These are phyloP conservation scores for Phytophthora cajani DNA, from an alignment of 352 stramenopile species.

Conservation along the genomic window DNA sequence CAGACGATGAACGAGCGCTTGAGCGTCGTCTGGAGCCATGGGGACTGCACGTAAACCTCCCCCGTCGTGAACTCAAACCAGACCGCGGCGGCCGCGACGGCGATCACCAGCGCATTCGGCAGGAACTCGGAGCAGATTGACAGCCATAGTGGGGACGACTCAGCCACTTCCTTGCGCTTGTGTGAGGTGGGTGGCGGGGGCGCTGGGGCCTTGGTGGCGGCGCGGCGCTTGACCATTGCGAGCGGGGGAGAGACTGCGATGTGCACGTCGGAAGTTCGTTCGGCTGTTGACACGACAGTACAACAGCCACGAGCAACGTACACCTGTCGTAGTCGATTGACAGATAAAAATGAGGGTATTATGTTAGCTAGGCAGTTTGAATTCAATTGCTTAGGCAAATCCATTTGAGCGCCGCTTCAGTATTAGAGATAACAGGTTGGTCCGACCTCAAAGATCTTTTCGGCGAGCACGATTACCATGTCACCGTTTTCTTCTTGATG, in stretches of 20 bases:
- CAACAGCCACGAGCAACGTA: neutral
- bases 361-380: conserved; percentile 6
- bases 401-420: conserved; percentile 13
- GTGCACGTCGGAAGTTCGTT: conserved; percentile 25
- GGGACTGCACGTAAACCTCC: conserved; percentile 53
- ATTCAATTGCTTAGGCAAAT: no score
- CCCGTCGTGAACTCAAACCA: conserved; percentile 65
- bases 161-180: conserved; percentile 5
- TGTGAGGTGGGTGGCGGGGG: neutral
- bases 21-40: conserved; percentile 48
- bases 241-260: conserved; percentile 18
- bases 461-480: conserved; percentile 29
- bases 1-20: conserved; percentile 70
- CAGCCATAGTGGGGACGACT: conserved; percentile 18
- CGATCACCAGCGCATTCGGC: conserved; percentile 48
- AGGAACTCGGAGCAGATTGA: conserved; percentile 38
- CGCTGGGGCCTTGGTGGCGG: conserved; percentile 3
- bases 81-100: conserved; percentile 48
- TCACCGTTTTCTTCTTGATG: conserved; percentile 52
- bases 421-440: conserved; percentile 17
- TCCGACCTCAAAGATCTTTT: neutral
- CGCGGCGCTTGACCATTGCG: conserved; percentile 25
- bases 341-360: neutral
- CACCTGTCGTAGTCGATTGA: neutral
- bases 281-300: conserved; percentile 25